Evolutionary conservation across 352 stramenopile species (phyloP), one percentile per base, ranked within the genome.

Genomic region (Phytophthora parvispora): DNA sequence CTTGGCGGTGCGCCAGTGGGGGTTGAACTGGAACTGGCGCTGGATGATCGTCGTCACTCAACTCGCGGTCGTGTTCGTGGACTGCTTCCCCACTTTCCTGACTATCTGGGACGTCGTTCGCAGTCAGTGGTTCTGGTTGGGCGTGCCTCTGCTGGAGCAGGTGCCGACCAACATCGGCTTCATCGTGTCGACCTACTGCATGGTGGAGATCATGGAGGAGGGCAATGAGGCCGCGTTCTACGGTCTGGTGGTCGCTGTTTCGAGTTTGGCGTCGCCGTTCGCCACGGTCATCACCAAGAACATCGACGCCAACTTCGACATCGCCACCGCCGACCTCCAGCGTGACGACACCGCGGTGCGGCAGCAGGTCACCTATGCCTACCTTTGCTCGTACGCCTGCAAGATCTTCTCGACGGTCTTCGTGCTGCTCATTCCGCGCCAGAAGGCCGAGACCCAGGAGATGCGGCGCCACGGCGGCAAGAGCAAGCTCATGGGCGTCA

Each of bases 41-140:
- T 77, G 63, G 53, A 78, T 85, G 60, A 64, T 86, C 28, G 75
- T 82, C 6, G 25, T 86, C 40, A 74, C 75, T 4, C 52, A 84
- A 45, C 6, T 86, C 8, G 62, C 36, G 0, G 78, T 84, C 6
- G 62, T 84, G 8, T 62, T 80, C 53, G 66, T 89, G 45, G 74
- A 87, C 60, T 71, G 68, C 50, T 73, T 87, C 56, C 75, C 77
- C 8, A 73, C 72, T 3, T 85, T 85, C 25, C 47, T 85, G 25
- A 90, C 80, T 3, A 82, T 87, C 24, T 90, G 72, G 67, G 70
- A 84, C 47, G 67, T 89, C 50, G 67, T 83, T 15, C 80, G 82
- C 10, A 80, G 66, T 60, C 82, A 87, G 52, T 90, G 81, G 80
- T 83, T 90, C 58, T 90, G 75, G 72, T 56, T 90, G 22, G 80